Base-by-base conservation (phyloP, 805 yeast species). In the Soucietia sequanensis region DNA sequence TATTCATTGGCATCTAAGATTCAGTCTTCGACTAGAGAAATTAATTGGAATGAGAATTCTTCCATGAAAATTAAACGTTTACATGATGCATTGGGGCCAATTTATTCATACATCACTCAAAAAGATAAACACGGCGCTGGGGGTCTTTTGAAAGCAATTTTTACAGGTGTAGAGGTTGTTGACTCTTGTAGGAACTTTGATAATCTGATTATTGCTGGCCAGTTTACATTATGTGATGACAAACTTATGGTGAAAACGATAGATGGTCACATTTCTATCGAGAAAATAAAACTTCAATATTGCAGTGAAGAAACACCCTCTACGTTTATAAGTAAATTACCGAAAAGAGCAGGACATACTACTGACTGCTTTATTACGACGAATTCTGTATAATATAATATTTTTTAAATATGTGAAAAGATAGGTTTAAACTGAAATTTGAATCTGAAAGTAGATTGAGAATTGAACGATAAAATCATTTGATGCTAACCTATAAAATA, bases 1-100 rank as follows among this genome's bases (percentile, higher is more conserved):
- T 70, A 48, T 39, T 75, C 84, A 0, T 66, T 76, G 37, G 93
- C 95, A 0, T 59, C 73, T 1, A 83, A 79, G 48, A 65, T 85
- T 19, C 47, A 58, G 1, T 58, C 76, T 0, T 34, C 48, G 1
- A 70, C 67, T 54, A 52, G 60, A 5, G 63, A 65, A 25, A 62
- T 82, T 2, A 26, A 61, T 3, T 84, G 91, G 88, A 19, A 39
- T 1, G 32, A 30, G 2, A 52, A 57, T 25, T 40, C 68, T 3
- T 46, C 78, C 0, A 37, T 52, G 0, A 54, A 62, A 5, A 60
- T 83, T 1, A 36, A 64, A 6, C 62, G 78, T 23, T 54, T 68
- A 26, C 50, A 53, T 24, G 72, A 72, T 37, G 78, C 81, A 0
- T 50, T 84, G 31, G 91, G 90, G 0, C 70, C 78, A 0, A 43